Evolutionary conservation across 345 rosid genomes (phyloP), one percentile per base, ranked within the genome.

Genomic region (Rhodamnia rubescens): DNA sequence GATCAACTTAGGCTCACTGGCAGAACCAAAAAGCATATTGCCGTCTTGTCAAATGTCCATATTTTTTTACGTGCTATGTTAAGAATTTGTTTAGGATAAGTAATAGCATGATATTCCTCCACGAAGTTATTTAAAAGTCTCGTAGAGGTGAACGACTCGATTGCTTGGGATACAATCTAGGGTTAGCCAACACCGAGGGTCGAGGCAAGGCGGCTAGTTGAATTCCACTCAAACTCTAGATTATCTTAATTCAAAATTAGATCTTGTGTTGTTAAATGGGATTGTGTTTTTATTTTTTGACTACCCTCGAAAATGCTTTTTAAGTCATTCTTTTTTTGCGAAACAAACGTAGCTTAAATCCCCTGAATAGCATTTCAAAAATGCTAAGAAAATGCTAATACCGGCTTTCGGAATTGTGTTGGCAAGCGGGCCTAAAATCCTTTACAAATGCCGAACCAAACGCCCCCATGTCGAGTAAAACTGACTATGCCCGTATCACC

Each of bases 401-500:
- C 52, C 52, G 13, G 13, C 52, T 50, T 50, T 50, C 13, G 13
- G 52, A 61, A 27, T 27, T 14, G 7, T 61, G 21, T 61, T 0
- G 22, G 8, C 42, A 29, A 29, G 29, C 75, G 4, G 12, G 1
- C 22, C 3, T 22, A 32, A 8, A 16, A 15, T 64, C 24, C 4
- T 29, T 7, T 15, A 7, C 5, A 61, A 61, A 29, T 29, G 42
- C 2, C 3, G 2, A 64, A 64, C 12, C 11, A 0, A 32, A 0
- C 6, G 1, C 24, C 18, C 7, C 26, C 1, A 0, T 6, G 10
- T 16, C 1, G 0, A 18, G 22, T 69, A 32, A 69, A 69, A 32
- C 0, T 0, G 78, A 32, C 32, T 64, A 18, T 0, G 6, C 44
- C 1, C 12, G 6, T 4, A 2, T 32, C 8, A 16, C 22, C 0